These are phyloP conservation scores for Umbelopsis isabellina DNA, from an alignment of 192 early-diverging fungal species.

Conservation along the genomic window DNA sequence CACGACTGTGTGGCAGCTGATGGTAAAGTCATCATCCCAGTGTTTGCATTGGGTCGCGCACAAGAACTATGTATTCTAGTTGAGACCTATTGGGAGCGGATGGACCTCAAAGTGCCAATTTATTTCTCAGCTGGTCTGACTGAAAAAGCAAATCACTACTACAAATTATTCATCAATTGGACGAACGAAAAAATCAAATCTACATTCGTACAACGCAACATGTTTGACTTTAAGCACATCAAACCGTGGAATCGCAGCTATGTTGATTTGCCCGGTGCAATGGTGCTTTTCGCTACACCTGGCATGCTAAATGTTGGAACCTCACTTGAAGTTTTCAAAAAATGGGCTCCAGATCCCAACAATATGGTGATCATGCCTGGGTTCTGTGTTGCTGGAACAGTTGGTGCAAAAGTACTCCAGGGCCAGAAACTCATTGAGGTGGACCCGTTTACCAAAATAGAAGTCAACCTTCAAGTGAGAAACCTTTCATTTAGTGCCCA, in stretches of 20 bases:
- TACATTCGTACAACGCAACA: slow-evolving; percentile 91
- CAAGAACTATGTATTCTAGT: slow-evolving; percentile 97
- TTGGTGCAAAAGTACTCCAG: slow-evolving; percentile 90
- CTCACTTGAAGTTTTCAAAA: slow-evolving; percentile 92
- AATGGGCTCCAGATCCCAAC: slow-evolving; percentile 89
- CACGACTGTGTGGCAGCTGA: slow-evolving; percentile 75
- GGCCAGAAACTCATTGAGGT: slow-evolving; percentile 87
- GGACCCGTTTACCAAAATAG: slow-evolving; percentile 72
- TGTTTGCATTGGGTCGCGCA: slow-evolving; percentile 97
- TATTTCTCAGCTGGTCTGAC: slow-evolving; percentile 97
- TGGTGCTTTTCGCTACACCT: slow-evolving; percentile 96
- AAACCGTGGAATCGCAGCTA: slow-evolving; percentile 76
- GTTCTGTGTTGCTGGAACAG: slow-evolving; percentile 95
- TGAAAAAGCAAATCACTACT: slow-evolving; percentile 92
- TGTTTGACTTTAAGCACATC: slow-evolving; percentile 97
- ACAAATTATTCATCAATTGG: slow-evolving; percentile 98
- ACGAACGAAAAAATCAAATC: slow-evolving; percentile 97
- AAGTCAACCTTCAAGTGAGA: slow-evolving; percentile 90
- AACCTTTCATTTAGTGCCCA: slow-evolving; percentile 97
- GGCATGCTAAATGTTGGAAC: slow-evolving; percentile 99
- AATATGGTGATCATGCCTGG: slow-evolving; percentile 99
- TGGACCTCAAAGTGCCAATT: slow-evolving; percentile 86
- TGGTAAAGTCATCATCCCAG: slow-evolving; percentile 94
- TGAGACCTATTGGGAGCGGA: slow-evolving; percentile 94
- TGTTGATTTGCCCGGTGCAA: slow-evolving; percentile 80